These are phyloP conservation scores for Tripidium arundinaceum DNA, from an alignment of 202 grass and related monocot species.

Conservation along the genomic window DNA sequence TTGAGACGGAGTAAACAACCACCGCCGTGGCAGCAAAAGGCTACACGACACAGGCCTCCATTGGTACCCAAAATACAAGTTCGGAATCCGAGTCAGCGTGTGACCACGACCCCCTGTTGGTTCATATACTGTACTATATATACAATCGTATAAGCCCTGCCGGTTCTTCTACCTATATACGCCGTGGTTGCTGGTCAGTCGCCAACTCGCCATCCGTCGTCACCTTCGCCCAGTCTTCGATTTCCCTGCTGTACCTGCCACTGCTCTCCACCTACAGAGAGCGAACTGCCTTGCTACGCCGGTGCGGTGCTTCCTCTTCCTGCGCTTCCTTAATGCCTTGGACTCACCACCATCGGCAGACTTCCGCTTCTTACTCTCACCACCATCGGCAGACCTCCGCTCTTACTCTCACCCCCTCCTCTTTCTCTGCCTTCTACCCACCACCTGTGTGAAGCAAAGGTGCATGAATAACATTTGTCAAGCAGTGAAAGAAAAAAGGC, in stretches of 20 bases:
- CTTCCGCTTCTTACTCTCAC: too few relatives aligned
- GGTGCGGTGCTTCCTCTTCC: too few relatives aligned
- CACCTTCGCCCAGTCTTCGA: not conserved
- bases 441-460: slow-evolving; percentile 1
- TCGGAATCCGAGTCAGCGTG: not conserved
- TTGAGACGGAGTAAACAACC: too few relatives aligned
- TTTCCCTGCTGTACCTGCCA: not conserved
- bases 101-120: too few relatives aligned
- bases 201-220: not conserved
- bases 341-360: too few relatives aligned
- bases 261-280: not conserved
- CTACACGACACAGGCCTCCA: not conserved
- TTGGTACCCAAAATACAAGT: not conserved
- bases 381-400: too few relatives aligned
- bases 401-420: too few relatives aligned
- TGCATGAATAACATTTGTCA: not conserved
- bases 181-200: not conserved
- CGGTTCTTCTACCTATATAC: not conserved
- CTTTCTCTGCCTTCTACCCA: too few relatives aligned
- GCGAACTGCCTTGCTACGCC: not conserved
- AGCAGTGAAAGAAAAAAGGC: not conserved
- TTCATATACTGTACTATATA: too few relatives aligned
- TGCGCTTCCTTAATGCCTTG: too few relatives aligned
- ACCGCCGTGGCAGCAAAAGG: not conserved
- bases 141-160: not conserved